Evolutionary conservation across 208 protist species (phyloP), one percentile per base, ranked within the genome.

Genomic region (Leptomonas pyrrhocoris): DNA sequence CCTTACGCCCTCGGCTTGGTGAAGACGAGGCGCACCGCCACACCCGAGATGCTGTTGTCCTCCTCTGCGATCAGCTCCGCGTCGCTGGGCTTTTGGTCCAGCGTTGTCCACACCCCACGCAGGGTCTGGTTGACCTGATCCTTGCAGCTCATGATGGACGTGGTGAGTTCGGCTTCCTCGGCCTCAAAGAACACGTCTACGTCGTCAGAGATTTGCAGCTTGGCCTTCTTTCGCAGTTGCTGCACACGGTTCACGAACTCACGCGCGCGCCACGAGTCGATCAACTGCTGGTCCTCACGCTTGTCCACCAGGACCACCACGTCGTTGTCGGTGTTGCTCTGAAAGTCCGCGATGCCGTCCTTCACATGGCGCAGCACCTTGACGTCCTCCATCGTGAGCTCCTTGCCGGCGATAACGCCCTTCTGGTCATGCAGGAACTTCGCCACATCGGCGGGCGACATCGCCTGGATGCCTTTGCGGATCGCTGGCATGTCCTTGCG

Each of bases 161-260:
- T 74, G 55, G 74, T 80, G n/a, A 96, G 79, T 25, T 93, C 91
- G 4, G 81, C 78, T 23, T 95, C 90, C 55, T 94, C 88, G 34
- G 76, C 66, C 53, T 84, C 73, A 60, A 89, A 96, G 85, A 90
- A 96, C 13, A 97, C 78, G 27, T 86, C 70, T 7, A 96, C 71
- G 25, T 70, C 23, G 69, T 97, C 91, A 6, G 86, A 86, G 16
- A 94, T 67, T 50, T 68, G 21, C 25, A 98, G 84, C 36, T 83
- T 83, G 4, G 93, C 95, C 88, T 97, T 94, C 85, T 99, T 99
- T 75, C 98, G 93, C 34, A 99, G 80, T 84, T 98, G 92, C 89
- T 99, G 98, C 15, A 99, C 89, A 21, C 92, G 93, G 64, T 95
- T 97, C 19, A 98, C 84, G 42, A 99, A 86, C 81, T 98, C 95